Evolutionary conservation across 1,284 basidiomycete species (phyloP).

Genomic region (Ganoderma leucocontextum): DNA sequence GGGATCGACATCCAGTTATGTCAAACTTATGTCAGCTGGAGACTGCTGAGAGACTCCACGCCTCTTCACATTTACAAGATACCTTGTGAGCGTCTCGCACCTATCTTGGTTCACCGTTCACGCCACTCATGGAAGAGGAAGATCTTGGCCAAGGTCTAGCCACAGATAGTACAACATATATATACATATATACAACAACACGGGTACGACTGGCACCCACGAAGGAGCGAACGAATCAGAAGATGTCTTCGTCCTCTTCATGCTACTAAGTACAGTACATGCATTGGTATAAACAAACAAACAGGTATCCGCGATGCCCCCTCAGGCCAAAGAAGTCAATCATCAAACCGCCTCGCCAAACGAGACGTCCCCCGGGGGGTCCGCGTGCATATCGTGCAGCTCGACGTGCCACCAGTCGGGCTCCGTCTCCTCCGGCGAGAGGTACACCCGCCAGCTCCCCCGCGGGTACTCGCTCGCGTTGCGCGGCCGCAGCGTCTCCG

Average conservation of each 20-base stretch:
- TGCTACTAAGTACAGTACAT: background rate
- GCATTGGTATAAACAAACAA: background rate
- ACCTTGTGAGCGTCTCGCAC: background rate
- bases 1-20: conserved; percentile 5
- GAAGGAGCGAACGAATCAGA: background rate
- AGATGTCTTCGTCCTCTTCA: background rate
- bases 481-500: conserved; percentile 20
- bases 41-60: background rate
- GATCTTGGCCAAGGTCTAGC: background rate
- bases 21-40: background rate
- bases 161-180: background rate
- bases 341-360: conserved; percentile 18
- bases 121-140: background rate
- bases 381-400: conserved; percentile 32
- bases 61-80: background rate
- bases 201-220: background rate
- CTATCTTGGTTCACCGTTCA: background rate
- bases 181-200: background rate
- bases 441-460: conserved; percentile 12
- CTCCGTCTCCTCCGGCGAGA: conserved; percentile 21
- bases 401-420: conserved; percentile 33
- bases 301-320: background rate
- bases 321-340: background rate
- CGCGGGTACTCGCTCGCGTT: conserved; percentile 16
- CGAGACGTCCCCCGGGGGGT: background rate